Evolutionary conservation across 129 eudicot genomes (phyloP).

Genomic region (Flaveria ramosissima): DNA sequence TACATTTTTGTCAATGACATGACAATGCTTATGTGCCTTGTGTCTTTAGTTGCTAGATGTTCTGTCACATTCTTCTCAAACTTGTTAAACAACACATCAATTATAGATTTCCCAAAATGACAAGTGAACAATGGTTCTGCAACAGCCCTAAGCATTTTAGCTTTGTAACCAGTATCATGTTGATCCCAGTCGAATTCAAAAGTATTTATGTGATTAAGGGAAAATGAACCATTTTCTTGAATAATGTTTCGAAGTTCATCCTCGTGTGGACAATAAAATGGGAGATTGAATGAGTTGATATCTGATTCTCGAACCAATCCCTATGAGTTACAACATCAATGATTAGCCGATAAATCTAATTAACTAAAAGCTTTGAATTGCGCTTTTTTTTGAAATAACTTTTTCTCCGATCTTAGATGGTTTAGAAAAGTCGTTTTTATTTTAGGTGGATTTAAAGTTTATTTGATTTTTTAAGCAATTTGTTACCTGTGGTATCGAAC

Average conservation of each 20-base stretch:
- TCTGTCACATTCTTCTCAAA: not conserved
- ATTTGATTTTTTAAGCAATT: no score
- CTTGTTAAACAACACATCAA: not conserved
- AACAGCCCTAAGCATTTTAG: not conserved
- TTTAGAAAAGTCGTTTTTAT: no score
- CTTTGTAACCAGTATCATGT: no score
- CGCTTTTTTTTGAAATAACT: no score
- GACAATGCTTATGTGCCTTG: no score
- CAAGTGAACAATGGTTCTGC: not conserved
- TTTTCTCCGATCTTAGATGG: no score
- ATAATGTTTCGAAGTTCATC: slow-evolving; percentile 8
- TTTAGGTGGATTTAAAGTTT: no score
- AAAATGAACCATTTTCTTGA: not conserved
- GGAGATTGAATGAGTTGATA: slow-evolving; percentile 12
- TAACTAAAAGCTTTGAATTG: not conserved
- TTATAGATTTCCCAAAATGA: not conserved
- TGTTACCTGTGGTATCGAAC: no score
- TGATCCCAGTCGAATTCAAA: not conserved
- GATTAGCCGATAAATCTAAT: not conserved
- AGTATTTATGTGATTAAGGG: not conserved
- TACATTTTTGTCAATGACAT: no score
- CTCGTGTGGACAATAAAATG: slow-evolving; percentile 3
- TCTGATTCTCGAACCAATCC: not conserved
- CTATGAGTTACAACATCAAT: not conserved
- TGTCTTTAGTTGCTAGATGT: not conserved